Evolutionary conservation across 2,329 filamentous ascomycete genomes (phyloP), one percentile per base, ranked within the genome.

Genomic region (Fusarium haematococcum): DNA sequence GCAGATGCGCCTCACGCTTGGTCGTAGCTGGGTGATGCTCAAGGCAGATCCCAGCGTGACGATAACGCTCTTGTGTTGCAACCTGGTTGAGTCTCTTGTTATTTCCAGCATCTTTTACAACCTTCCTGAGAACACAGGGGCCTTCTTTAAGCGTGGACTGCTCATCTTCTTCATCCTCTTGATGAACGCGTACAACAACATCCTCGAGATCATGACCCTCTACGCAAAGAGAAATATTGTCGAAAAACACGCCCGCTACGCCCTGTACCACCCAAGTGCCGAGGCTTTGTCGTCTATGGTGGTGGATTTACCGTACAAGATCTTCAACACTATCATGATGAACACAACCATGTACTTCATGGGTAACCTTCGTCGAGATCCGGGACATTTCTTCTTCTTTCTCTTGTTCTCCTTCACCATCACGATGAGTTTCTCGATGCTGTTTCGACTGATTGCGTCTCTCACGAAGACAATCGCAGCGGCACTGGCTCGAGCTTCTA

Each of bases 381-480:
- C 91, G 0, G 85, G 84, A 0, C 79, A 83, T 5, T 88, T 87
- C 77, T 88, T 88, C 78, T 86, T 83, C 72, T 88, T 85, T 71
- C 78, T 85, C 2, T 71, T 88, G 2, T 79, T 88, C n/a, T 83
- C 85, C 8, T 85, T 92, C 76, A 79, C 85, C 48, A 86, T 88
- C 11, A 91, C 89, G 0, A 78, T 93, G 71, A 87, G 87, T 61
- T 92, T 92, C 90, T 91, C 89, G 35, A 91, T 91, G 86, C 50
- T 92, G 63, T 93, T 93, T 80, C 78, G 81, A 41, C 78, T 78
- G 7, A 78, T 81, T 18, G 77, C 76, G 1, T 78, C 76, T 8
- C 68, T 78, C 3, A 79, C 78, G 3, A 79, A 74, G 43, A 76
- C 76, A 0, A 70, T 79, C 10, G 75, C 75, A 2, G 77, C 78